Evolutionary conservation across 345 rosid species (phyloP), one percentile per base, ranked within the genome.

Genomic region (Eutrema yunnanense): DNA sequence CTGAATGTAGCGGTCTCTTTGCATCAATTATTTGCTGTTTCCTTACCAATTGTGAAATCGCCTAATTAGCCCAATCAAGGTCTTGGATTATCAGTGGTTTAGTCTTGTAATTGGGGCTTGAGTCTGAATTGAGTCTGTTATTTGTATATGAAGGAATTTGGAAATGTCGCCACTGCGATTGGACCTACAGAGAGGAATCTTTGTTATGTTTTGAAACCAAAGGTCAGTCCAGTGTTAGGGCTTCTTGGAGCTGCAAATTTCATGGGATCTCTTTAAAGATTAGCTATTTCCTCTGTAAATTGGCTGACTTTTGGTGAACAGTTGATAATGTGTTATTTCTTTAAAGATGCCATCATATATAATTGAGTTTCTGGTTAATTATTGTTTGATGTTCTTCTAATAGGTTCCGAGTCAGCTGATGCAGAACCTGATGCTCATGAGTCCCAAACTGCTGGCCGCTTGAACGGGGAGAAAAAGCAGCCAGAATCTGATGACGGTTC

Each of bases 361-460:
- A 34, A 2, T 74, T 60, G 78, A 67, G 33, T 56, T 58, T 77
- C 16, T 71, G 33, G 8, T 56, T 57, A 59, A 65, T 38, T 49
- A 34, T 51, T 65, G 43, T 50, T 48, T 72, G n/a, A 43, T 78
- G 34, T 65, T 68, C 22, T 57, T 52, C 10, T 58, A 44, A 41
- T 84, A 88, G 94, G 82, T 58, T 60, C 67, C 36, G 81, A 75
- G 43, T 27, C 67, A 53, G 81, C 70, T 56, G 82, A 46, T 71
- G 64, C 59, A 56, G 73, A 81, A 55, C n/a, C 32, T 51, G 54
- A 64, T 78, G 79, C 40, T 55, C 52, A n/a, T 42, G 76, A 65
- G 42, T 46, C 69, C 13, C 58, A 62, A 46, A 37, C 56, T 73
- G 66, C 41, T 11, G 79, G 51, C 67, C 54, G 30, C 40, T 52